A percentile compares a stretch with the other conserved stretches of the same genome.
phyloP scores from a whole-genome alignment of 176 grass and related monocot genomes.

The Carex cristatella region DNA sequence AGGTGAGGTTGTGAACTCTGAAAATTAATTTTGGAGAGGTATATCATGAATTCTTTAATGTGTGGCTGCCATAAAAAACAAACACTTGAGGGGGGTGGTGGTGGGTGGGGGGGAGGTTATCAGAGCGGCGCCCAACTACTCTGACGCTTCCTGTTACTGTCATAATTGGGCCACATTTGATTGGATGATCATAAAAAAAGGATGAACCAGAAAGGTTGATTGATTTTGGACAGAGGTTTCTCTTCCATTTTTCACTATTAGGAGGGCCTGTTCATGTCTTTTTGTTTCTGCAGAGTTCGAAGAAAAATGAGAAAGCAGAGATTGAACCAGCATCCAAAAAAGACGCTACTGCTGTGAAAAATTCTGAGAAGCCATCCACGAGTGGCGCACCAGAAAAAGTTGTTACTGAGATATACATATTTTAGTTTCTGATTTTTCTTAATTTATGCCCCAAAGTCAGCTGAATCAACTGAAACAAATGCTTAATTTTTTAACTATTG shows the following conservation, averaged over 20 bases:
- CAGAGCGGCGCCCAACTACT: not conserved
- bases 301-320: constrained; percentile 62
- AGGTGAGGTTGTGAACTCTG: not conserved
- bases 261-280: not conserved
- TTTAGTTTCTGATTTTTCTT: not conserved
- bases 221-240: not conserved
- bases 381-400: constrained; percentile 37
- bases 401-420: constrained; percentile 32
- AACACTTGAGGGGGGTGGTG: not conserved
- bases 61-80: not conserved
- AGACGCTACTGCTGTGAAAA: constrained; percentile 40
- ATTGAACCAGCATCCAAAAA: constrained; percentile 48
- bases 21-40: not conserved
- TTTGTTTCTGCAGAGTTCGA: constrained; percentile 30
- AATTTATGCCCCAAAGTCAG: not conserved
- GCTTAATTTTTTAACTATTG: not conserved
- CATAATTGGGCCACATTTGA: not conserved
- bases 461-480: constrained; percentile 18
- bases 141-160: not conserved
- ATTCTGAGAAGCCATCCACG: constrained; percentile 37
- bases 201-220: not conserved
- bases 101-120: not conserved
- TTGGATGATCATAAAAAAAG: not conserved
- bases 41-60: not conserved
- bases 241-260: constrained; percentile 10